A percentile compares a stretch with the other conserved stretches of the same genome.
These are phyloP conservation scores for Dendrobium nobile DNA, from an alignment of 106 monocot species.

Conservation along the genomic window DNA sequence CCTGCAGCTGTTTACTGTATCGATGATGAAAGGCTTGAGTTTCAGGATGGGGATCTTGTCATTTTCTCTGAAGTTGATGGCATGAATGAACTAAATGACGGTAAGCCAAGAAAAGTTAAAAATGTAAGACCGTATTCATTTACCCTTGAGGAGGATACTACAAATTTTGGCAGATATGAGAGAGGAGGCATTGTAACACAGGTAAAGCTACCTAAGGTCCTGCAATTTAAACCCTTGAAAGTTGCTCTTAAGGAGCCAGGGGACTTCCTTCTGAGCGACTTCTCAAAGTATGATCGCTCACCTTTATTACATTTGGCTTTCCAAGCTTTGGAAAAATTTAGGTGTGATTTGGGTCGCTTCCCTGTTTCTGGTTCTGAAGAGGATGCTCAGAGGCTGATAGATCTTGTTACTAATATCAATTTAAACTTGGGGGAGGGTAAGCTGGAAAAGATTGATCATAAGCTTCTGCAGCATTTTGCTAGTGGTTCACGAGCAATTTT, in stretches of 20 bases:
- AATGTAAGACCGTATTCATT: constrained; percentile 9
- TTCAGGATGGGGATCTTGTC: constrained; percentile 15
- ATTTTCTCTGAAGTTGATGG: constrained; percentile 10
- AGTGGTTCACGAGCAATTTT: constrained; percentile 13
- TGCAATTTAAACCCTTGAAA: constrained; percentile 9
- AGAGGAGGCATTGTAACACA: constrained; percentile 14
- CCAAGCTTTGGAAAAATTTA: constrained; percentile 14
- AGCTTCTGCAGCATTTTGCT: constrained; percentile 9
- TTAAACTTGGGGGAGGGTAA: constrained; percentile 6
- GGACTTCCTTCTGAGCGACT: constrained; percentile 9
- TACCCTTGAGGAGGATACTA: constrained; percentile 11
- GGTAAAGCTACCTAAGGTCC: constrained; percentile 9
- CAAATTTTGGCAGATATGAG: constrained; percentile 8
- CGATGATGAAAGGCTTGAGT: constrained; percentile 16
- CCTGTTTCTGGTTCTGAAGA: constrained; percentile 11
- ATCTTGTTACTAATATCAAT: constrained; percentile 1
- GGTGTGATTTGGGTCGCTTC: constrained; percentile 9
- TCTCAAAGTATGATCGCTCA: constrained; percentile 14
- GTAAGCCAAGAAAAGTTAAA: constrained; percentile 9
- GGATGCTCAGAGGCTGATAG: constrained; percentile 4
- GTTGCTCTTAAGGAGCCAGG: constrained; percentile 10
- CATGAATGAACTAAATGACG: constrained; percentile 14
- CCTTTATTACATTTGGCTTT: constrained; percentile 15
- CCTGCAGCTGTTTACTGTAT: constrained; percentile 7
- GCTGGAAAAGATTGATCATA: constrained; percentile 6